phyloP scores from a whole-genome alignment of 2,329 filamentous ascomycete species.

The Akanthomyces lecanii region DNA sequence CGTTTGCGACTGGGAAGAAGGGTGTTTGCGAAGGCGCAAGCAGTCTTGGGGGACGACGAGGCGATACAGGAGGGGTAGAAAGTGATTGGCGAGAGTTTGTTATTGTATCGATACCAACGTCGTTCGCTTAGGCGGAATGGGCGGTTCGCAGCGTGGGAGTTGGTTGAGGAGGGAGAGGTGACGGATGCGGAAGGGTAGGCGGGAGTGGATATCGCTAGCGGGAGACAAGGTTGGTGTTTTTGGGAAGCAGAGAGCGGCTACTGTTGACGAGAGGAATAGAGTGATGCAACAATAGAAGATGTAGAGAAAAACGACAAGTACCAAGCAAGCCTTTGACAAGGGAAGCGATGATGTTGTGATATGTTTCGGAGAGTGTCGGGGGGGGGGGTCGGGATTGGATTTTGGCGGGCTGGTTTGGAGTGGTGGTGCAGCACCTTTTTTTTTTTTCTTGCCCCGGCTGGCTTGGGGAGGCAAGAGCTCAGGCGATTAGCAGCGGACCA shows the following conservation, averaged over 20 bases:
- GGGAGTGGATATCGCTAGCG: slow-evolving; percentile 3
- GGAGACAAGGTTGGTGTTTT: neutral
- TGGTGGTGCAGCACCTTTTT: slow-evolving; percentile 16
- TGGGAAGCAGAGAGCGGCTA: neutral
- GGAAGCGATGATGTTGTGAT: slow-evolving; percentile 12
- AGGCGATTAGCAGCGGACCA: slow-evolving; percentile 9
- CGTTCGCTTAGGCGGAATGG: slow-evolving; percentile 1
- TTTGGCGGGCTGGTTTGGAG: slow-evolving; percentile 13
- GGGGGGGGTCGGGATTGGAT: slow-evolving; percentile 13
- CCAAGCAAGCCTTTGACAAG: neutral
- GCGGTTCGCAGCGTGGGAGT: neutral
- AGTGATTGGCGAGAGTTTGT: neutral
- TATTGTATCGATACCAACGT: slow-evolving; percentile 17
- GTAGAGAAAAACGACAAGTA: neutral
- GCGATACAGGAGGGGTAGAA: neutral
- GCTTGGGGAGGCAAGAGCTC: slow-evolving; percentile 11
- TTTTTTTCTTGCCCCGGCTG: slow-evolving; percentile 6
- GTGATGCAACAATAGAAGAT: neutral
- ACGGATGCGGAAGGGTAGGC: slow-evolving; percentile 12
- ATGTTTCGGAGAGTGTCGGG: slow-evolving; percentile 9
- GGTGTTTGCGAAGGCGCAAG: neutral
- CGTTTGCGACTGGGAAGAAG: neutral
- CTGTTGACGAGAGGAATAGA: neutral
- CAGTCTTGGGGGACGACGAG: neutral
- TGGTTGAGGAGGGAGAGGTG: neutral